Evolutionary conservation across 176 grass and related monocot species (phyloP), one percentile per base, ranked within the genome.

Genomic region (Cocos nucifera): DNA sequence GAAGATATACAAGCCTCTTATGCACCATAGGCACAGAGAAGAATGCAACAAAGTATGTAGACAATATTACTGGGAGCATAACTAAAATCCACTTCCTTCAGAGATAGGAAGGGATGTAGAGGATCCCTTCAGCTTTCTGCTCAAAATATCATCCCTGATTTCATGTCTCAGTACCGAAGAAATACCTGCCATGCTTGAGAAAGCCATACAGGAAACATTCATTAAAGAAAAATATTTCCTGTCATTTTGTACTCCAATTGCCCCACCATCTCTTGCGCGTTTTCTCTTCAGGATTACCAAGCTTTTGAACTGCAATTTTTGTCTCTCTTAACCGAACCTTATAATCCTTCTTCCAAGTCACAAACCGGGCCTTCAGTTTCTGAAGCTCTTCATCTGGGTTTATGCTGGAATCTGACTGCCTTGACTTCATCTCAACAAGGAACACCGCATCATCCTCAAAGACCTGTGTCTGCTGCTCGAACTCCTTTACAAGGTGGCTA

Each of bases 311-410:
- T 50, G 78, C 70, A 7, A 62, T 70, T 70, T 98, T 98, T 1
- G 85, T 82, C 28, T 93, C 87, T 59, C 78, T 92, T 69, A 98
- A 89, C 67, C 85, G 77, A 56, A 71, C 81, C 69, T 89, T 93
- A 53, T 93, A 98, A 61, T 86, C 88, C 56, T 80, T 98, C 74
- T 98, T 98, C 94, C 94, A 98, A 50, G 82, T 76, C 51, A 76
- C 62, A 81, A 98, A 98, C 3, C 76, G 76, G 17, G 78, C 73
- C 75, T 83, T 98, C 60, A 98, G 80, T 64, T 70, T 92, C 49
- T 67, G 80, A 52, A 98, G 73, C 70, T 98, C 94, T 22, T 83
- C 79, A 3, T 89, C 82, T 15, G 88, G 84, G 61, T 76, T 83
- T 69, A 76, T 74, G 24, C 77, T 79, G 26, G 65, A 77, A 67